These are phyloP conservation scores for Rhizopogon sp. DNA, from an alignment of 768 basidiomycete species.

Conservation along the genomic window DNA sequence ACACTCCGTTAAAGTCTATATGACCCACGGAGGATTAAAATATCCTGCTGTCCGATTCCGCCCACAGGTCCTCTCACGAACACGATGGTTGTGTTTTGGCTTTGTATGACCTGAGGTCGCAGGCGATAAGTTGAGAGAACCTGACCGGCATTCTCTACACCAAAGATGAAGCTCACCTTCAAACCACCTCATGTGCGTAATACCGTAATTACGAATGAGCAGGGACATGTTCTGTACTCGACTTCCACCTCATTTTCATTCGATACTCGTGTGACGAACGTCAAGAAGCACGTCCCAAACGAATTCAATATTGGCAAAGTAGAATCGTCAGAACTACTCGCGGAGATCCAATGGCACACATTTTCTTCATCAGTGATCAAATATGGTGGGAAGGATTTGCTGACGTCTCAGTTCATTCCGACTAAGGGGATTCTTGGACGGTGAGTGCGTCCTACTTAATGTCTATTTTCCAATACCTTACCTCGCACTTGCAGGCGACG, in stretches of 20 bases:
- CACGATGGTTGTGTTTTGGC: no score
- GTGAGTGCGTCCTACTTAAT: not conserved
- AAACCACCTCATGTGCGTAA: constrained; percentile 5
- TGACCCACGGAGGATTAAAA: not conserved
- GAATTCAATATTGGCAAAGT: constrained; percentile 5
- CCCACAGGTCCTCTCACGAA: not conserved
- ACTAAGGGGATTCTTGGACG: constrained; percentile 5
- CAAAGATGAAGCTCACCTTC: not conserved
- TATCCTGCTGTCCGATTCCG: not conserved
- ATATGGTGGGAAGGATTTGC: constrained; percentile 16
- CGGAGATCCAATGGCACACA: constrained; percentile 20
- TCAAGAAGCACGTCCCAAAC: constrained; percentile 4
- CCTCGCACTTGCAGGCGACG: not conserved
- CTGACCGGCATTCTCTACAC: not conserved
- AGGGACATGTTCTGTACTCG: constrained; percentile 10
- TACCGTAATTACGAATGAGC: constrained; percentile 5
- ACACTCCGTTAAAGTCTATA: not conserved
- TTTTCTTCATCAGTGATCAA: constrained; percentile 16
- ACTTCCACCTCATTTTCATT: constrained; percentile 6
- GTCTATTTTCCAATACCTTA: not conserved
- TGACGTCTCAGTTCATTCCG: constrained; percentile 10
- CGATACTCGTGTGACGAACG: constrained; percentile 4
- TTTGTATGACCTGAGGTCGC: no score
- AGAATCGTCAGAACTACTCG: constrained; percentile 19
- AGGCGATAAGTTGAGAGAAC: not conserved